phyloP scores from a whole-genome alignment of 495 filamentous ascomycete species.

The Hypoxylon subgilvum region DNA sequence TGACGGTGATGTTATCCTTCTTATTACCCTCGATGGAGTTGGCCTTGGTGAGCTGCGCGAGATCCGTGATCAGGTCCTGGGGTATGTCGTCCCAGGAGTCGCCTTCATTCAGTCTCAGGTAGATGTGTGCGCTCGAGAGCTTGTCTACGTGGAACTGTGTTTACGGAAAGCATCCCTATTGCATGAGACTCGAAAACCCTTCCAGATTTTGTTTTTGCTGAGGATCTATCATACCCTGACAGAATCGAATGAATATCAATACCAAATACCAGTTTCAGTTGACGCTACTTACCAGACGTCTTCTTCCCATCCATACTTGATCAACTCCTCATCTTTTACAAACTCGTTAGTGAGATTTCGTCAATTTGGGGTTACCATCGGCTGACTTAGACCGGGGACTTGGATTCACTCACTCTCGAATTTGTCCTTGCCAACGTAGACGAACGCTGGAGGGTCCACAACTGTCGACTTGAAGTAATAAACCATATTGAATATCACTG shows the following conservation, averaged over 20 bases:
- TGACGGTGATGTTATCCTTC: slow-evolving; percentile 94
- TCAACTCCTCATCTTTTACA: slow-evolving; percentile 87
- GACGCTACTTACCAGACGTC: slow-evolving; percentile 80
- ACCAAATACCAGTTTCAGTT: neutral
- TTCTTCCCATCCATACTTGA: slow-evolving; percentile 88
- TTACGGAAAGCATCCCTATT: slow-evolving; percentile 6
- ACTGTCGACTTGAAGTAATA: slow-evolving; percentile 92
- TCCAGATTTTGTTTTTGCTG: neutral
- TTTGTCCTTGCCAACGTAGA: slow-evolving; percentile 99
- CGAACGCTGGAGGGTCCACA: slow-evolving; percentile 71
- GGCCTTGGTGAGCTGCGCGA: slow-evolving; percentile 94
- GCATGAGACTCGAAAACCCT: slow-evolving; percentile 19
- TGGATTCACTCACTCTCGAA: slow-evolving; percentile 78
- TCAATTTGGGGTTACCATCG: slow-evolving; percentile 6
- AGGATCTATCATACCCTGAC: slow-evolving; percentile 39
- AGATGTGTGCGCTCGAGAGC: slow-evolving; percentile 93
- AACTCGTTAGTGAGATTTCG: slow-evolving; percentile 37
- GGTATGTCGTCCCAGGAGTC: slow-evolving; percentile 86
- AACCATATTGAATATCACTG: slow-evolving; percentile 68
- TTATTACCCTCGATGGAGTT: slow-evolving; percentile 99
- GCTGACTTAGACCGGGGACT: slow-evolving; percentile 15
- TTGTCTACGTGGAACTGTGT: slow-evolving; percentile 95
- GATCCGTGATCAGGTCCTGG: slow-evolving; percentile 76
- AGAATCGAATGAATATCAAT: slow-evolving; percentile 18
- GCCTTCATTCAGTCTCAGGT: slow-evolving; percentile 81